Evolutionary conservation across 2,329 filamentous ascomycete species (phyloP).

Genomic region (Sporothrix protearum): DNA sequence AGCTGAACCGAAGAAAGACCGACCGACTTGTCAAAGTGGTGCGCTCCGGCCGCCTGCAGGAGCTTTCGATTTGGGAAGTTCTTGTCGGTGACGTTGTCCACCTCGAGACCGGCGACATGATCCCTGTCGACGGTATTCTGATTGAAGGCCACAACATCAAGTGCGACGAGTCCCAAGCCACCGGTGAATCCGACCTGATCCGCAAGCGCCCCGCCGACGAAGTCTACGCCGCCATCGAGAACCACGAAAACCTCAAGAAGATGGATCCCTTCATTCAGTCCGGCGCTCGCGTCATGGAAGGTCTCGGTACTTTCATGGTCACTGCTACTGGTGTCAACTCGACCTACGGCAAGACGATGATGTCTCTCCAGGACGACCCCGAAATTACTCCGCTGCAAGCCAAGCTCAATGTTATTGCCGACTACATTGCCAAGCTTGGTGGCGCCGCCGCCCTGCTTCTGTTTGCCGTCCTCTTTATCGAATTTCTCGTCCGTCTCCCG

Average conservation of each 20-base stretch:
- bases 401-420: conserved; percentile 70
- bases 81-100: conserved; percentile 68
- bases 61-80: conserved; percentile 67
- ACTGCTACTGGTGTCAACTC: conserved; percentile 72
- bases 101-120: conserved; percentile 70
- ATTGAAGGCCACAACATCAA: conserved; percentile 71
- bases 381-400: conserved; percentile 74
- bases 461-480: conserved; percentile 81
- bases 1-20: conserved; percentile 74
- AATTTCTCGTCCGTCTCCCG: conserved; percentile 70
- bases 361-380: conserved; percentile 68
- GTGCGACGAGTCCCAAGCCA: conserved; percentile 74
- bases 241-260: conserved; percentile 63
- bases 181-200: conserved; percentile 74
- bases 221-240: conserved; percentile 66
- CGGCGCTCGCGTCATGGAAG: conserved; percentile 72
- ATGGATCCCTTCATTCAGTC: conserved; percentile 85
- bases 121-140: conserved; percentile 70
- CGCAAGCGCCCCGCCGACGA: conserved; percentile 65
- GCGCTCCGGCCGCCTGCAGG: conserved; percentile 65
- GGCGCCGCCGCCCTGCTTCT: conserved; percentile 73
- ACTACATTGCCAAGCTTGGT: conserved; percentile 73
- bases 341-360: conserved; percentile 70
- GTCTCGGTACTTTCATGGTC: conserved; percentile 69
- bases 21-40: conserved; percentile 69